Evolutionary conservation across 2,329 filamentous ascomycete species (phyloP).

Genomic region (Sporothrix globosa): DNA sequence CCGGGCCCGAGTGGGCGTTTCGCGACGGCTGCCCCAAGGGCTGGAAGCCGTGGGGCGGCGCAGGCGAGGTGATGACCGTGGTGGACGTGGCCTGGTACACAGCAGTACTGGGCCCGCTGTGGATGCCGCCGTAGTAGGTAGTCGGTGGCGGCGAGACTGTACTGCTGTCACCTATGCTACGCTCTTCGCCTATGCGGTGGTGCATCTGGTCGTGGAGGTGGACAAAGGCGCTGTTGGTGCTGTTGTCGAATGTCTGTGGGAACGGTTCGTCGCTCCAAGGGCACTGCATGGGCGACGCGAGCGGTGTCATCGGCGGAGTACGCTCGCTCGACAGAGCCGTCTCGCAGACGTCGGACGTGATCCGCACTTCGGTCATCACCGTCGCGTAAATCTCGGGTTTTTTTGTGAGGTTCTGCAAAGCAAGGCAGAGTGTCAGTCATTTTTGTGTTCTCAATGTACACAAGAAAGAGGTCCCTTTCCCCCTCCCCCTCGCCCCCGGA

Average conservation of each 20-base stretch:
- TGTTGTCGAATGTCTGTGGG: slow-evolving; percentile 31
- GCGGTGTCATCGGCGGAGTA: slow-evolving; percentile 29
- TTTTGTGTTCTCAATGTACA: not conserved
- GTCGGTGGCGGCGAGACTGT: not conserved
- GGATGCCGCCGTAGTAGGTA: slow-evolving; percentile 24
- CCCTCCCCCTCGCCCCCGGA: not conserved
- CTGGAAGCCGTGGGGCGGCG: slow-evolving; percentile 7
- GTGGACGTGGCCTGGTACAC: slow-evolving; percentile 30
- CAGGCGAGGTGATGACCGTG: slow-evolving; percentile 29
- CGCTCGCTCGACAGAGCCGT: slow-evolving; percentile 24
- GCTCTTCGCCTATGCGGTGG: slow-evolving; percentile 14
- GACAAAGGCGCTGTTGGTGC: not conserved
- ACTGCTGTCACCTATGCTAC: not conserved
- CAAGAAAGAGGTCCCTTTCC: too few relatives aligned
- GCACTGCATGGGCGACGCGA: slow-evolving; percentile 29
- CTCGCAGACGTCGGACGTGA: slow-evolving; percentile 44
- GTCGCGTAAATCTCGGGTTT: slow-evolving; percentile 51
- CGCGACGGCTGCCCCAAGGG: not conserved
- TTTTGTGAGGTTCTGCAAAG: slow-evolving; percentile 37
- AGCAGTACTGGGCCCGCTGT: slow-evolving; percentile 14
- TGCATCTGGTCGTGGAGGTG: not conserved
- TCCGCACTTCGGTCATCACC: slow-evolving; percentile 57
- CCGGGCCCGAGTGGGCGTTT: not conserved
- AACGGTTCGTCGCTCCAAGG: slow-evolving; percentile 34
- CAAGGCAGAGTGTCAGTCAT: not conserved